These are phyloP conservation scores for Rosa hybrid DNA, from an alignment of 331 rosid species.

Conservation along the genomic window DNA sequence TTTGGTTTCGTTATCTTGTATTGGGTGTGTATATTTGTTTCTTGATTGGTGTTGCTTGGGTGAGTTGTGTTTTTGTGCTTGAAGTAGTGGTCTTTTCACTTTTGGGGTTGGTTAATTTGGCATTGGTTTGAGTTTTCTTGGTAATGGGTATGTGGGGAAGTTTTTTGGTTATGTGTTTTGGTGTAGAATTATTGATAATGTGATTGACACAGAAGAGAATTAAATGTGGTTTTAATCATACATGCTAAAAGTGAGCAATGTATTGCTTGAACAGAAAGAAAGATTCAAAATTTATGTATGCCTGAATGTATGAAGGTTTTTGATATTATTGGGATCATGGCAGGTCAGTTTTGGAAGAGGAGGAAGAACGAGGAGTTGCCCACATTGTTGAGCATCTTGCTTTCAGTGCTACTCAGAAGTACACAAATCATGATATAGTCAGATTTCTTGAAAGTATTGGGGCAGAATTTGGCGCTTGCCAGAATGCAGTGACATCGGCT, in stretches of 20 bases:
- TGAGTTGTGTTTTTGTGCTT: constrained; percentile 7
- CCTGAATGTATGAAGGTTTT: background rate
- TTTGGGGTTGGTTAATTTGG: constrained; percentile 10
- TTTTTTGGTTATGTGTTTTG: background rate
- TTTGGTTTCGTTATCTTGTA: background rate
- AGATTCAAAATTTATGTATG: background rate
- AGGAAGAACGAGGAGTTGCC: constrained; percentile 95
- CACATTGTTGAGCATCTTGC: constrained; percentile 98
- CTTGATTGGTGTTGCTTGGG: background rate
- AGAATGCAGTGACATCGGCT: constrained; percentile 84
- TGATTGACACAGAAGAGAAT: background rate
- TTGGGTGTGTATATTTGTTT: background rate
- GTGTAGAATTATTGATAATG: constrained; percentile 2
- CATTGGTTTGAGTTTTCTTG: background rate
- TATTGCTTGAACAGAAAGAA: background rate
- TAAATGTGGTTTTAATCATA: background rate
- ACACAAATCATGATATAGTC: constrained; percentile 85
- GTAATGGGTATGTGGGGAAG: background rate
- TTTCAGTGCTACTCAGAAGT: constrained; percentile 82
- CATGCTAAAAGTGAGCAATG: constrained; percentile 6
- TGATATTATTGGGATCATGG: constrained; percentile 34
- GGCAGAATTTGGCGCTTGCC: constrained; percentile 96
- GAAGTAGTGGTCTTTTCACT: background rate
- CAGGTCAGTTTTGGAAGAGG: constrained; percentile 99
- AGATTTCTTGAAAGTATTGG: constrained; percentile 93